Percentiles rank a stretch among this genome's conserved stretches.
phyloP scores from a whole-genome alignment of 345 rosid species.

The Pugionium dolabratum region DNA sequence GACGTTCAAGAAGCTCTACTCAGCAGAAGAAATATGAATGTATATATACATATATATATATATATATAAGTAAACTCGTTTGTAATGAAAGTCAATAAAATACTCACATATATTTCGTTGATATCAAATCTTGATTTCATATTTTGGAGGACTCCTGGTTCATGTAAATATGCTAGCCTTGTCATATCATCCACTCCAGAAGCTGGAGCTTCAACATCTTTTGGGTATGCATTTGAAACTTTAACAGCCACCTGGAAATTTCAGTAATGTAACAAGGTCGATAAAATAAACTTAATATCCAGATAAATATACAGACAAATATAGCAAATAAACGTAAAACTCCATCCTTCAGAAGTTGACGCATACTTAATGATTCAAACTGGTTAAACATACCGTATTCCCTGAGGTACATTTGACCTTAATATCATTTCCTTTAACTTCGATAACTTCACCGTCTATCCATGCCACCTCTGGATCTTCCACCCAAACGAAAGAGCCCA shows the following conservation, averaged over 20 bases:
- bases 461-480: constrained; percentile 86
- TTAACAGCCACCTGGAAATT: constrained; percentile 61
- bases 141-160: constrained; percentile 95
- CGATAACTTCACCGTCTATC: constrained; percentile 87
- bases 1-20: constrained; percentile 17
- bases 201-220: constrained; percentile 83
- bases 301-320: neutral
- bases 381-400: constrained; percentile 59
- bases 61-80: neutral
- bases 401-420: constrained; percentile 87
- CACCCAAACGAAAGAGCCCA: constrained; percentile 88
- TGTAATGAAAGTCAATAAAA: constrained; percentile 2
- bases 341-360: neutral
- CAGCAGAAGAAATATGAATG: neutral
- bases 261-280: neutral
- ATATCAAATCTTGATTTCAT: constrained; percentile 90
- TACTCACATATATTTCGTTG: constrained; percentile 89
- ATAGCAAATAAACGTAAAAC: neutral
- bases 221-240: constrained; percentile 72
- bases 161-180: constrained; percentile 91
- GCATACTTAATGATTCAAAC: neutral
- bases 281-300: neutral
- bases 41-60: too few relatives aligned
- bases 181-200: constrained; percentile 99
- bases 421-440: constrained; percentile 62